Percentiles rank a stretch among this genome's conserved stretches.
Evolutionary conservation across 148 eudicot genomes (phyloP).

Genomic region (Mesembryanthemum crystallinum): DNA sequence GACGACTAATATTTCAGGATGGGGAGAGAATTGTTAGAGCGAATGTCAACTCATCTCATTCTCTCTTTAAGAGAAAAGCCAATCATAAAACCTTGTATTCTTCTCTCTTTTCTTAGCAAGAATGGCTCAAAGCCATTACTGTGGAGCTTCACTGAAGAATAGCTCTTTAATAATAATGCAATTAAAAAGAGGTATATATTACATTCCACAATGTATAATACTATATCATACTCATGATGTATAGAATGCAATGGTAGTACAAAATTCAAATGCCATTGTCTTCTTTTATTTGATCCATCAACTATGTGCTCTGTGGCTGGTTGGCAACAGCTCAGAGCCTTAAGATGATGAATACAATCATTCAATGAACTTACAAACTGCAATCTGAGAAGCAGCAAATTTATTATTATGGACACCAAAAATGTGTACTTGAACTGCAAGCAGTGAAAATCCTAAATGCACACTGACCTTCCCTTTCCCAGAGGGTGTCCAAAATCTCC

Average conservation of each 20-base stretch:
- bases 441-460: constrained; percentile 3
- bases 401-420: constrained; percentile 31
- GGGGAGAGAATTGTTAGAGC: too few species aligned
- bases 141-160: too few species aligned
- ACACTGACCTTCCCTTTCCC: background rate
- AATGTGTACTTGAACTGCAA: constrained; percentile 23
- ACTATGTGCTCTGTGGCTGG: constrained; percentile 9
- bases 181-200: background rate
- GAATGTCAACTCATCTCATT: too few species aligned
- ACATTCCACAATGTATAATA: background rate
- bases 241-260: background rate
- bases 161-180: background rate
- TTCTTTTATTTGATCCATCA: constrained; percentile 6
- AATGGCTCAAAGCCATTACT: too few species aligned
- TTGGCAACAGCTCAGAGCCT: constrained; percentile 13
- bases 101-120: too few species aligned
- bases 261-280: constrained; percentile 2
- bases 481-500: too few species aligned
- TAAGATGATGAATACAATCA: constrained; percentile 13
- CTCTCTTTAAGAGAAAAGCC: too few species aligned
- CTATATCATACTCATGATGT: too few species aligned
- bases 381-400: constrained; percentile 8
- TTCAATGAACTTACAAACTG: constrained; percentile 21
- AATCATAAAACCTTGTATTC: too few species aligned
- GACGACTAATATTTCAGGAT: too few species aligned